These are phyloP conservation scores for Xylaria cubensis DNA, from an alignment of 495 filamentous ascomycete species.

Conservation along the genomic window DNA sequence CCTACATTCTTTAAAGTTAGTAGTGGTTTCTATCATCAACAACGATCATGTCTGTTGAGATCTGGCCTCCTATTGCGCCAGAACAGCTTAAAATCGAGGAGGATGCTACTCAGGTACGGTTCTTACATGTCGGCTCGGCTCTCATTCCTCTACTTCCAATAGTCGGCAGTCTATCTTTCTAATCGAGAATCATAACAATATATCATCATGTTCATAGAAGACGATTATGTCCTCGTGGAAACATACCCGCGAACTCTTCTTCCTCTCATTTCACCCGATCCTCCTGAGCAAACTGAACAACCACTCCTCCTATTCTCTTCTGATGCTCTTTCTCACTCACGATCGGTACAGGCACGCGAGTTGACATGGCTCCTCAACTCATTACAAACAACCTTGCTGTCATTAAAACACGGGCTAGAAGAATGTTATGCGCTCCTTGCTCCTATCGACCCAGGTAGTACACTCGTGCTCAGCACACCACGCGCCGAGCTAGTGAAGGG, in stretches of 20 bases:
- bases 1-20: slow-evolving; percentile 19
- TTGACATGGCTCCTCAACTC: slow-evolving; percentile 85
- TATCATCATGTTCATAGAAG: slow-evolving; percentile 35
- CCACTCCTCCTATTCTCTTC: neutral
- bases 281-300: slow-evolving; percentile 29
- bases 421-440: slow-evolving; percentile 86
- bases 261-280: slow-evolving; percentile 20
- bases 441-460: slow-evolving; percentile 80
- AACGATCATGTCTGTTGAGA: slow-evolving; percentile 72
- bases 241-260: slow-evolving; percentile 13
- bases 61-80: slow-evolving; percentile 74
- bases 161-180: neutral
- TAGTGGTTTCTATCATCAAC: slow-evolving; percentile 26
- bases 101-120: slow-evolving; percentile 69
- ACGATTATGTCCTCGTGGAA: slow-evolving; percentile 47
- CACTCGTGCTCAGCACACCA: slow-evolving; percentile 85
- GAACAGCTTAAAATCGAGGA: slow-evolving; percentile 70
- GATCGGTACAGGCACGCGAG: slow-evolving; percentile 59
- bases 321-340: slow-evolving; percentile 25
- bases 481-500: slow-evolving; percentile 92
- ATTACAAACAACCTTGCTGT: slow-evolving; percentile 76
- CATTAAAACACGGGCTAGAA: slow-evolving; percentile 82
- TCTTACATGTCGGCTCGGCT: slow-evolving; percentile 11
- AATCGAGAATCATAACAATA: neutral
- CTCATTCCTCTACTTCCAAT: neutral